A percentile compares a stretch with the other conserved stretches of the same genome.
phyloP scores from a whole-genome alignment of 345 rosid genomes.

The Sonneratia caseolaris region DNA sequence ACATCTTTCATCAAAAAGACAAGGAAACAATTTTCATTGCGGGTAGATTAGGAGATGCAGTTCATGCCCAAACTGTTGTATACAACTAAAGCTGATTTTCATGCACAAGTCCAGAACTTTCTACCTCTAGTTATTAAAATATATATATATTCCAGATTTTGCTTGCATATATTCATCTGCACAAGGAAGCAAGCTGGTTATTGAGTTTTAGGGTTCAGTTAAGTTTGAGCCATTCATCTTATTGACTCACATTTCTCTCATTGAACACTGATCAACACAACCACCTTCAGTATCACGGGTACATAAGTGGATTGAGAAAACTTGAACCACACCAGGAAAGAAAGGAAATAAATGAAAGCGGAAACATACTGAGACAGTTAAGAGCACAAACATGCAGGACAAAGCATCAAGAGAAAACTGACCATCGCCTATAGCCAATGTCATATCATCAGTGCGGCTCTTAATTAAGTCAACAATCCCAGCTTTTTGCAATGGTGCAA shows the following conservation, averaged over 20 bases:
- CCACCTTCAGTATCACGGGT: neutral
- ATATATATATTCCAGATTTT: neutral
- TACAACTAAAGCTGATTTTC: neutral
- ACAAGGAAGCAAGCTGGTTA: neutral
- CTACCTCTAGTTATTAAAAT: neutral
- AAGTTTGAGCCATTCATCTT: neutral
- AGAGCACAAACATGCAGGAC: neutral
- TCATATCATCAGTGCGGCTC: constrained; percentile 72
- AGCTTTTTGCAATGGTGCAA: constrained; percentile 82
- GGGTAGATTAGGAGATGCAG: neutral
- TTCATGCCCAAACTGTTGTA: neutral
- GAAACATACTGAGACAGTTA: neutral
- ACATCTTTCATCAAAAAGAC: neutral
- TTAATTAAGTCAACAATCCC: constrained; percentile 74
- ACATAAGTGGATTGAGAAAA: neutral
- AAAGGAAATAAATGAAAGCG: neutral
- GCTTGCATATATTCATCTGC: neutral
- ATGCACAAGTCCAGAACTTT: neutral
- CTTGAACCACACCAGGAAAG: neutral
- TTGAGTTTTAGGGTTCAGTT: neutral
- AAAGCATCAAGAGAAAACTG: constrained; percentile 20
- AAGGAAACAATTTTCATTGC: neutral
- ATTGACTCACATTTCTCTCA: neutral
- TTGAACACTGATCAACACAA: neutral
- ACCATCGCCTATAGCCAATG: constrained; percentile 85